Conservation (phyloP, 208 protist species). For the Porcisia hertigi region DNA sequence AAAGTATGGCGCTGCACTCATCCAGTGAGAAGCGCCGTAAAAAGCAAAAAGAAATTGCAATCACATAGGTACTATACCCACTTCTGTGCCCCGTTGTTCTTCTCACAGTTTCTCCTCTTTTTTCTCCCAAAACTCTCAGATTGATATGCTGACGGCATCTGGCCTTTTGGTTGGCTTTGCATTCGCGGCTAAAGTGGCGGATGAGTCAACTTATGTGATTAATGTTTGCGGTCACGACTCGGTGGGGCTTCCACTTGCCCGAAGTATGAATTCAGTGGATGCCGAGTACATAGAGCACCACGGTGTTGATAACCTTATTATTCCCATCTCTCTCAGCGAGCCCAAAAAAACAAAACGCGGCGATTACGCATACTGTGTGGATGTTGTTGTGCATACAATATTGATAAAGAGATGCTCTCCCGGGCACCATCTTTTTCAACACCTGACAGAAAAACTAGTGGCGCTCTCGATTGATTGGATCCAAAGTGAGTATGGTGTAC, state of each 20-base stretch:
- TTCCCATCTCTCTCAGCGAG: conserved; percentile 80
- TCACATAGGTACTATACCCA: neutral
- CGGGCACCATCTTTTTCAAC: conserved; percentile 47
- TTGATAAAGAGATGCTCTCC: conserved; percentile 49
- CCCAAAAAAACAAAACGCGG: conserved; percentile 14
- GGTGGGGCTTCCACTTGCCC: conserved; percentile 66
- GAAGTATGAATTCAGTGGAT: conserved; percentile 64
- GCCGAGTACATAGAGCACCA: conserved; percentile 71
- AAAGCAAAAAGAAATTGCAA: neutral
- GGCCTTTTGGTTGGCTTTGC: conserved; percentile 31
- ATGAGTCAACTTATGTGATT: conserved; percentile 57
- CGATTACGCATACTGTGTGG: conserved; percentile 49
- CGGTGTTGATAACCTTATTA: conserved; percentile 85
- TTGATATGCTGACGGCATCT: conserved; percentile 18
- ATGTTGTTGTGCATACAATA: conserved; percentile 84
- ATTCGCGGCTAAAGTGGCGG: conserved; percentile 42
- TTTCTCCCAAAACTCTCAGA: neutral
- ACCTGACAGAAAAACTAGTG: conserved; percentile 66
- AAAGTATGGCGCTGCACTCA: too few species aligned
- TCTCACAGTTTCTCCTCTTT: neutral
- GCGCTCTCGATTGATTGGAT: conserved; percentile 78
- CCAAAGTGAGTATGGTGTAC: conserved; percentile 66
- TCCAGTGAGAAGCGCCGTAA: neutral
- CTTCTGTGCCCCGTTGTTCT: neutral
- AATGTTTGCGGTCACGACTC: conserved; percentile 82